Conservation (phyloP, 108 stramenopile genomes). For the Chaetoceros tenuissimus region DNA sequence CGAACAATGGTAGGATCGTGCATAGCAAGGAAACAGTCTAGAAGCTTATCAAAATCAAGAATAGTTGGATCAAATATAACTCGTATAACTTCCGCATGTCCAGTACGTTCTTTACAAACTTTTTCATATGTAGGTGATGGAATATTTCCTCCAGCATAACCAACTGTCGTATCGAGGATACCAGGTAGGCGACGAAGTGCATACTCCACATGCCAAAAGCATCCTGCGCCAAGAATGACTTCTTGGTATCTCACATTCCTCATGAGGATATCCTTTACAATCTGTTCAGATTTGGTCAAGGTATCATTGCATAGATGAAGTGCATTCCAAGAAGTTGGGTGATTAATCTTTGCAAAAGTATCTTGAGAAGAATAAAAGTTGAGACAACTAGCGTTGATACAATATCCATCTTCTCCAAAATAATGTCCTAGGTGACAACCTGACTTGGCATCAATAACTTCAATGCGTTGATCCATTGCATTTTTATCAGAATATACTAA, state of each 20-base stretch:
- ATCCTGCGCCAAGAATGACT: constrained; percentile 12
- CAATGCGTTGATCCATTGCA: constrained; percentile 12
- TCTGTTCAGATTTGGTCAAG: background rate
- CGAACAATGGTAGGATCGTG: constrained; percentile 16
- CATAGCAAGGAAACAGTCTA: constrained; percentile 21
- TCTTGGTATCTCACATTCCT: background rate
- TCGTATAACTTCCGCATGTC: constrained; percentile 50
- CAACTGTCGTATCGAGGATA: constrained; percentile 21
- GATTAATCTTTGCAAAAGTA: background rate
- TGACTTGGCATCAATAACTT: constrained; percentile 14
- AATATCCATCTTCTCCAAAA: constrained; percentile 23
- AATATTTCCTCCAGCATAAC: constrained; percentile 35
- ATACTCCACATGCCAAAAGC: constrained; percentile 26
- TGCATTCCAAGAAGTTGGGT: background rate
- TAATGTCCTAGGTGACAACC: constrained; percentile 20
- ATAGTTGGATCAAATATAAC: constrained; percentile 39
- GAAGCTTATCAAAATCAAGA: background rate
- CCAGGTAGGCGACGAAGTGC: constrained; percentile 34
- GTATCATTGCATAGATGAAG: background rate
- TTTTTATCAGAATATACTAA: constrained; percentile 1
- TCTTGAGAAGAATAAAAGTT: constrained; percentile 8
- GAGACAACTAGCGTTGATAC: constrained; percentile 26
- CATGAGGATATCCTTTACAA: background rate
- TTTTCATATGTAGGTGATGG: constrained; percentile 29
- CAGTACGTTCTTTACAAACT: constrained; percentile 32